phyloP scores from a whole-genome alignment of 805 yeast species.

The Phaffomyces opuntiae region DNA sequence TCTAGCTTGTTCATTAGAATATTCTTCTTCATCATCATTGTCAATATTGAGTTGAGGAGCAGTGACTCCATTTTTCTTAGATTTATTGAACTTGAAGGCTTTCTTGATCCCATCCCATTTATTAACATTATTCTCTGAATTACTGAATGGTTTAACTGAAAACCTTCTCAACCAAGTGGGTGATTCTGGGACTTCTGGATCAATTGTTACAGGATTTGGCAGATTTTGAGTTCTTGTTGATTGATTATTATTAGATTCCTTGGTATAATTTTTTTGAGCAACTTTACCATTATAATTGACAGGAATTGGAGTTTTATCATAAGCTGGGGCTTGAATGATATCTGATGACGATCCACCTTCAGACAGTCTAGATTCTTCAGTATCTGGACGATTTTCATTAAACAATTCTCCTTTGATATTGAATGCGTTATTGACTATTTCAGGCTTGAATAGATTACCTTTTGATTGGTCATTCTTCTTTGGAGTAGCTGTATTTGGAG shows the following conservation, averaged over 20 bases:
- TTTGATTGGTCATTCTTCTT: slow-evolving; percentile 1
- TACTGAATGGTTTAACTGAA: slow-evolving; percentile 10
- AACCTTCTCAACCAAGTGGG: slow-evolving; percentile 22
- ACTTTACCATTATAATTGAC: background rate
- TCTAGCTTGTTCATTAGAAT: slow-evolving; percentile 20
- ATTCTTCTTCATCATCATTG: slow-evolving; percentile 4
- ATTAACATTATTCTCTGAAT: slow-evolving; percentile 5
- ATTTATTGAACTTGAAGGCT: slow-evolving; percentile 18
- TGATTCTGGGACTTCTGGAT: slow-evolving; percentile 3
- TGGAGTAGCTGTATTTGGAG: background rate
- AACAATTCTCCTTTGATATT: slow-evolving; percentile 7
- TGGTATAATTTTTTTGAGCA: background rate
- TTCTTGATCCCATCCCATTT: slow-evolving; percentile 24
- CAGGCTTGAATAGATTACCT: slow-evolving; percentile 11
- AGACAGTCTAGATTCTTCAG: too few species aligned
- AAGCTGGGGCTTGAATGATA: background rate
- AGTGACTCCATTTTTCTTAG: background rate
- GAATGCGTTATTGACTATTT: slow-evolving; percentile 8
- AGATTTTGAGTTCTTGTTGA: background rate
- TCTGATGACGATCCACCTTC: too few species aligned
- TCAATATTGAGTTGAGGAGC: background rate
- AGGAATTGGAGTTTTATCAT: slow-evolving; percentile 6
- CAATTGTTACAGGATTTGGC: too few species aligned
- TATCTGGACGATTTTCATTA: background rate
- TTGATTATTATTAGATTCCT: background rate